These are phyloP conservation scores for Tuber microsphaerosporum DNA, from an alignment of 495 filamentous ascomycete species.

Conservation along the genomic window DNA sequence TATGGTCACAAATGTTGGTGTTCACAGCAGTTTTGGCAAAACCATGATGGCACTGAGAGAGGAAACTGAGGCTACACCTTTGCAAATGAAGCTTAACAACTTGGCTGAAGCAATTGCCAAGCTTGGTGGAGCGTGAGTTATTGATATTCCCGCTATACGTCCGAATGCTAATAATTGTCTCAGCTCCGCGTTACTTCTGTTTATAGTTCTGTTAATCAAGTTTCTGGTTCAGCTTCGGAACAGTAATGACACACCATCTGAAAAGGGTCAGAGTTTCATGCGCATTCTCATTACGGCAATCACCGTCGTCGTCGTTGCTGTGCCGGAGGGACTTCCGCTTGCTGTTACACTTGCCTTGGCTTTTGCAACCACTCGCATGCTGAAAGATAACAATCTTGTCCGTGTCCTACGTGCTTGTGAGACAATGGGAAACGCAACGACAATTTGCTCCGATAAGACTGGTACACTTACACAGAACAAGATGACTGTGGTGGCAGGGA, in stretches of 20 bases:
- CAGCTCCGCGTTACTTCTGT: slow-evolving; percentile 59
- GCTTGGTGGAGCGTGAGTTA: slow-evolving; percentile 53
- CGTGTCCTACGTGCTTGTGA: slow-evolving; percentile 70
- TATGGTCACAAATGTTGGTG: slow-evolving; percentile 66
- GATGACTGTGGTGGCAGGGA: slow-evolving; percentile 65
- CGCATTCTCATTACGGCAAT: slow-evolving; percentile 76
- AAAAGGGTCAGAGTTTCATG: slow-evolving; percentile 68
- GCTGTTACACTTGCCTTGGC: slow-evolving; percentile 75
- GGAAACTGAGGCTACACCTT: slow-evolving; percentile 65
- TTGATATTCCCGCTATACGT: slow-evolving; percentile 42
- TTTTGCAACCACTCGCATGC: slow-evolving; percentile 71
- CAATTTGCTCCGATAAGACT: slow-evolving; percentile 79
- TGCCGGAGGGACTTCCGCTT: slow-evolving; percentile 74
- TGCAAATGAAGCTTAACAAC: slow-evolving; percentile 69
- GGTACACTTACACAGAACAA: slow-evolving; percentile 72
- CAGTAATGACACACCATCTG: slow-evolving; percentile 46
- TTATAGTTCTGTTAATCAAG: slow-evolving; percentile 67
- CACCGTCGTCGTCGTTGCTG: slow-evolving; percentile 74
- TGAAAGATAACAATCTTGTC: slow-evolving; percentile 76
- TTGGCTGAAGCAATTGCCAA: slow-evolving; percentile 73
- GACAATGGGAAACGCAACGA: slow-evolving; percentile 82
- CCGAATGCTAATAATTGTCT: slow-evolving; percentile 35
- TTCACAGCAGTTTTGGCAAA: slow-evolving; percentile 66
- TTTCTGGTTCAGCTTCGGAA: slow-evolving; percentile 59
- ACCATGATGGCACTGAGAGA: slow-evolving; percentile 80